Percentiles rank a stretch among this genome's conserved stretches.
Conservation (phyloP, 2,329 filamentous ascomycete species). For the Pestalotiopsis sp. region DNA sequence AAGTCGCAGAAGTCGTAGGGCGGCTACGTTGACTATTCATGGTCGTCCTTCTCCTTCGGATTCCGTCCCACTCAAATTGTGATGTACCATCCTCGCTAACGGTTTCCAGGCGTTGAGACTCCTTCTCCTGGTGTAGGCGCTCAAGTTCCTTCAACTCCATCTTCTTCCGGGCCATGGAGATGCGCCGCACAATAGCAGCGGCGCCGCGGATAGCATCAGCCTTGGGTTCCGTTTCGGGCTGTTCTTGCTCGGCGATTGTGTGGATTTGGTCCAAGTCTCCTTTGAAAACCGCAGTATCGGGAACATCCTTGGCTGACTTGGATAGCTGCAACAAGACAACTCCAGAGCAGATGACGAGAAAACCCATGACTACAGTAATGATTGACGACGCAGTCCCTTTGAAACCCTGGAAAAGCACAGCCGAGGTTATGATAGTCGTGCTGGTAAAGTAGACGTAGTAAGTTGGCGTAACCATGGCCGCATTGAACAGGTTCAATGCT, state of each 20-base stretch:
- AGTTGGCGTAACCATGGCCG: constrained; percentile 93
- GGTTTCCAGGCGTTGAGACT: constrained; percentile 69
- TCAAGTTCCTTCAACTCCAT: constrained; percentile 81
- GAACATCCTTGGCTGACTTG: constrained; percentile 96
- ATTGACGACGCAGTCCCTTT: constrained; percentile 83
- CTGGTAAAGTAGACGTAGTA: constrained; percentile 99
- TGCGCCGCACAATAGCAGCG: constrained; percentile 81
- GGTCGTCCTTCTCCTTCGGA: constrained; percentile 72
- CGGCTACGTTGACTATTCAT: constrained; percentile 42
- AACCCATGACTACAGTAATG: constrained; percentile 87
- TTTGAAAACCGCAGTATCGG: constrained; percentile 87
- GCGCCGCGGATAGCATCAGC: constrained; percentile 93
- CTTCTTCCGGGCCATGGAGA: constrained; percentile 75
- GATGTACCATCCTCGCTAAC: constrained; percentile 75
- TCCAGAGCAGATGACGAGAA: constrained; percentile 89
- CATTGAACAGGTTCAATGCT: constrained; percentile 97
- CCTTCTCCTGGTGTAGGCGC: constrained; percentile 78
- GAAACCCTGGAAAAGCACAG: constrained; percentile 91
- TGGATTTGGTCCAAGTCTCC: constrained; percentile 94
- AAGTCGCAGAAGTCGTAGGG: constrained; percentile 29
- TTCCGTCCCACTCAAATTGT: constrained; percentile 84
- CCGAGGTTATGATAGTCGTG: constrained; percentile 91
- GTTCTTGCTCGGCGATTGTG: constrained; percentile 91
- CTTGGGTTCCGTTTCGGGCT: constrained; percentile 94
- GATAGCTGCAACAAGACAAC: constrained; percentile 94